phyloP scores from a whole-genome alignment of 2,329 filamentous ascomycete genomes.

The Daldinia sp. region DNA sequence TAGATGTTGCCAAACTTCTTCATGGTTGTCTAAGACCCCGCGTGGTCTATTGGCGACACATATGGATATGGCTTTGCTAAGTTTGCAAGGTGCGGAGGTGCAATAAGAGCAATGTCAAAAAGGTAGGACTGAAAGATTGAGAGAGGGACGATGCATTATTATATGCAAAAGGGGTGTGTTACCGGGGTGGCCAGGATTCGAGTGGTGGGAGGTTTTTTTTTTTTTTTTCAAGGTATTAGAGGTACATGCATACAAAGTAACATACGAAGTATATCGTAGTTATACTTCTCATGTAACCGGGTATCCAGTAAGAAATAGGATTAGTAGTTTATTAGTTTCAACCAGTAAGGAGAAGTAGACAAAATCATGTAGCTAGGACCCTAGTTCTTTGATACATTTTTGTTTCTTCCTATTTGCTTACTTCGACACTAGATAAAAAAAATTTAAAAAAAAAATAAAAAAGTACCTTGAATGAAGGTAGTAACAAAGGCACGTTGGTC shows the following conservation, averaged over 20 bases:
- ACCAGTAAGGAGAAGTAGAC: no score
- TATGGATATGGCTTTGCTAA: constrained; percentile 9
- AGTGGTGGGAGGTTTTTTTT: constrained; percentile 13
- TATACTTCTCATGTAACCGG: no score
- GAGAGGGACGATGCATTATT: constrained; percentile 31
- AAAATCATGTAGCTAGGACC: not conserved
- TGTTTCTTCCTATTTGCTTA: no score
- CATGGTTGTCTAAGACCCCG: constrained; percentile 42
- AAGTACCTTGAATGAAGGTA: no score
- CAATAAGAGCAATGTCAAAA: constrained; percentile 16
- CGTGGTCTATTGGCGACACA: constrained; percentile 37
- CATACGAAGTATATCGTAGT: no score
- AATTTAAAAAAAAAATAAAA: no score
- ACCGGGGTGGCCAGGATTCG: constrained; percentile 21
- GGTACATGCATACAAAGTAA: not conserved
- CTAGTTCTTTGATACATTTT: constrained; percentile 28
- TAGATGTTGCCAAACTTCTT: constrained; percentile 52
- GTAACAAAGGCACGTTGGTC: constrained; percentile 35
- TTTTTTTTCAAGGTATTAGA: not conserved
- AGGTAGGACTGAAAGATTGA: constrained; percentile 7
- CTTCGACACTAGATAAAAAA: no score
- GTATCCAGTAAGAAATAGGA: no score
- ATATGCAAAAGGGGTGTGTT: constrained; percentile 27
- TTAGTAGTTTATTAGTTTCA: no score
- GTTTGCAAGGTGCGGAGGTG: constrained; percentile 11